Conservation (phyloP, 1,139 yeast species). For the Yamadazyma songkhlaensis region DNA sequence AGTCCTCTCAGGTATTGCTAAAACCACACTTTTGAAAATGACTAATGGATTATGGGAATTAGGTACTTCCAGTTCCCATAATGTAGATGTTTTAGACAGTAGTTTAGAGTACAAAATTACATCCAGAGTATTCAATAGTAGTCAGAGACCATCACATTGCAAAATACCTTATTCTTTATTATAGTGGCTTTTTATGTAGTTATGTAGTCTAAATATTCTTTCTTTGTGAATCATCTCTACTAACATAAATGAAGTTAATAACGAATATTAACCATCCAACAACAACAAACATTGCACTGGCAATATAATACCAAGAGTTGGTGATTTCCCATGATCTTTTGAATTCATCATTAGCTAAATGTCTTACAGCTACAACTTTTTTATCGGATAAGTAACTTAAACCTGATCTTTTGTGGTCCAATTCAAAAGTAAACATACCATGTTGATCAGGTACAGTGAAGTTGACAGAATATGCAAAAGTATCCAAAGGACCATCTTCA, state of each 20-base stretch:
- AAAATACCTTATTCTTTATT: slow-evolving; percentile 1
- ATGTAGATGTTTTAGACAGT: slow-evolving; percentile 5
- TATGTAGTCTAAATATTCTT: slow-evolving; percentile 23
- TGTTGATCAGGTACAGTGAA: slow-evolving; percentile 92
- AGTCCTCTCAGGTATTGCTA: slow-evolving; percentile 8
- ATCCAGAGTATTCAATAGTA: not conserved
- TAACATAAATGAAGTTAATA: slow-evolving; percentile 55
- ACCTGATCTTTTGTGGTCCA: slow-evolving; percentile 82
- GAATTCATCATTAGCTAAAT: slow-evolving; percentile 93
- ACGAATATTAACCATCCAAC: slow-evolving; percentile 76
- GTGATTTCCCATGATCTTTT: slow-evolving; percentile 91
- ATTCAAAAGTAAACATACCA: slow-evolving; percentile 88
- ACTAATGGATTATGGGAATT: slow-evolving; percentile 4
- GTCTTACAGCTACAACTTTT: slow-evolving; percentile 81
- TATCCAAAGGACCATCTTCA: slow-evolving; percentile 35
- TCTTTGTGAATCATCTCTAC: slow-evolving; percentile 28
- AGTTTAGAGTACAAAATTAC: slow-evolving; percentile 4
- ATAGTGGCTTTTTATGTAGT: not conserved
- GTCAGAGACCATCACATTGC: slow-evolving; percentile 3
- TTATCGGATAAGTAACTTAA: slow-evolving; percentile 63
- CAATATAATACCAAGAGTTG: slow-evolving; percentile 88
- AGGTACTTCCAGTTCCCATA: not conserved
- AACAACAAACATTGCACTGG: slow-evolving; percentile 68
- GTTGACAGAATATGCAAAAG: slow-evolving; percentile 32
- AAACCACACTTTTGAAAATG: slow-evolving; percentile 1